Base-by-base conservation (phyloP, 495 filamentous ascomycete species). In the Hypoxylon fragiforme region DNA sequence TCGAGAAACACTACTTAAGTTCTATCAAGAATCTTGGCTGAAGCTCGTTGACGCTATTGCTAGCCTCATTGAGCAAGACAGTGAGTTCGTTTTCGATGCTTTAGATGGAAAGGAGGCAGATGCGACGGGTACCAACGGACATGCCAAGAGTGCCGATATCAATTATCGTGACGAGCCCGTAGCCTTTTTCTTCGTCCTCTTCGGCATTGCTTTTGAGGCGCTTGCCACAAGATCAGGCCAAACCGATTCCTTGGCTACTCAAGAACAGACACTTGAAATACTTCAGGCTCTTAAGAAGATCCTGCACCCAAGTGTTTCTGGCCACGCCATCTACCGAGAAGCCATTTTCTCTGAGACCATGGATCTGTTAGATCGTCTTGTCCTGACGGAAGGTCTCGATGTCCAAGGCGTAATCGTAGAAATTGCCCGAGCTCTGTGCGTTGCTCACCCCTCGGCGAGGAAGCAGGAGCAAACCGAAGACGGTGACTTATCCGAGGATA, bases 161-260 rank as follows among this genome's bases (percentile, higher is more conserved):
- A 96, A 97, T 64, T 97, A 97, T 64, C 90, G 94, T 14, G 92
- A 97, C 65, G 95, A 99, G 66, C 94, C 94, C 0, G 91, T 97
- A 12, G 94, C 94, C 0, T 99, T 99, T 77, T 99, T 99, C 73
- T 99, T 99, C 61, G 91, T 99, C 7, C 79, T 99, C 1, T 99
- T 97, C 63, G 94, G 94, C 18, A 86, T 99, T 49, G 91, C 91
- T 0, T 96, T 97, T 57, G 94, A 99, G 70, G 92, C 95, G 19
- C 80, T 99, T 34, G 92, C 90, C 12, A 88, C 87, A 5, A 85
- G 90, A 48, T 84, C 86, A 9, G 77, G 77, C 4, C 76, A 78
- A 37, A 86, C 84, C 36, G 88, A 90, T 58, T 82, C 82, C 0
- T 74, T 90, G 22, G 81, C 83, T 3, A 83, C 84, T 0, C 82